Evolutionary conservation across 352 stramenopile species (phyloP).

Genomic region (Phytophthora megakarya): DNA sequence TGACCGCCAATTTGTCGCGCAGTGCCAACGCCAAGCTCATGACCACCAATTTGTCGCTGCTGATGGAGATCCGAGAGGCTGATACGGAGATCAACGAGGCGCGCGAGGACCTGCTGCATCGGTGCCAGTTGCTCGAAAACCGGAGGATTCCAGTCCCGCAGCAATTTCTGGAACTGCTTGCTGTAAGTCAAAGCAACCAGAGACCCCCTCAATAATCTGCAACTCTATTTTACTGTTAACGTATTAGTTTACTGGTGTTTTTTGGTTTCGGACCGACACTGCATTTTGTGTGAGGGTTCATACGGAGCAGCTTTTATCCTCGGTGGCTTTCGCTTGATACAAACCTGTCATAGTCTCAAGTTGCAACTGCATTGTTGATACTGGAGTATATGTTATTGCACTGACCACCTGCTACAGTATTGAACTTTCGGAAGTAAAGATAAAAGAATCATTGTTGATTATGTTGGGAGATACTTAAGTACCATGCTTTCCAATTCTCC

Average conservation of each 20-base stretch:
- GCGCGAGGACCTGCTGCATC: constrained; percentile 33
- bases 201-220: constrained; percentile 1
- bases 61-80: constrained; percentile 57
- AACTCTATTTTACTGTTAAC: not conserved
- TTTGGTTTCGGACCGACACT: constrained; percentile 40
- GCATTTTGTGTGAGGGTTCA: constrained; percentile 58
- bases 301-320: constrained; percentile 62
- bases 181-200: constrained; percentile 2
- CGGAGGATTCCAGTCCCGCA: constrained; percentile 33
- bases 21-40: constrained; percentile 57
- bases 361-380: too few species aligned
- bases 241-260: not conserved
- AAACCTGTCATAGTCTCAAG: too few species aligned
- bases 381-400: too few species aligned
- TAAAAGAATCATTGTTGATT: too few species aligned
- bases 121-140: constrained; percentile 35
- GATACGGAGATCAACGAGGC: constrained; percentile 45
- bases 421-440: too few species aligned
- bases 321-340: too few species aligned
- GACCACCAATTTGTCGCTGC: constrained; percentile 53
- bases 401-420: too few species aligned
- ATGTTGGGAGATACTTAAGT: too few species aligned
- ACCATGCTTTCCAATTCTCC: too few species aligned
- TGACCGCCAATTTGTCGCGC: constrained; percentile 38
- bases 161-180: constrained; percentile 41